Evolutionary conservation across 305 asterid species (phyloP).

Genomic region (Solanum hybrid): DNA sequence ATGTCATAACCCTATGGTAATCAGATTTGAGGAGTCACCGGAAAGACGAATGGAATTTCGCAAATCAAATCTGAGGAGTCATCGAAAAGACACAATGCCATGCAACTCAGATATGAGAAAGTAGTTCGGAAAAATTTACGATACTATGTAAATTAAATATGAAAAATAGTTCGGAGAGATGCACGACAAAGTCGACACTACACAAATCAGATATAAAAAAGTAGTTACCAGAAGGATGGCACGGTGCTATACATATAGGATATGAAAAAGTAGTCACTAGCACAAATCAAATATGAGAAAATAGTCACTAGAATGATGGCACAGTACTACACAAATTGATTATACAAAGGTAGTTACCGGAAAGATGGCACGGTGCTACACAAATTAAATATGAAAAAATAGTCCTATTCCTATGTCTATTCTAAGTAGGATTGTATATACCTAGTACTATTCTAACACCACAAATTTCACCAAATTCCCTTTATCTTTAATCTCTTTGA

Average conservation of each 20-base stretch:
- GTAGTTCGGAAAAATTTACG: not conserved
- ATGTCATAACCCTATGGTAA: not conserved
- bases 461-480: not conserved
- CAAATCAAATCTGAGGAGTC: not conserved
- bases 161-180: not conserved
- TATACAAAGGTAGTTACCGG: not conserved
- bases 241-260: not conserved
- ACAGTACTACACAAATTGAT: not conserved
- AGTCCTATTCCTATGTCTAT: no score
- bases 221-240: not conserved
- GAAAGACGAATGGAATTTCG: not conserved
- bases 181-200: not conserved
- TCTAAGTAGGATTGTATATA: not conserved
- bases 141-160: not conserved
- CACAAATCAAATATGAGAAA: not conserved
- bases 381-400: no score
- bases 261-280: no score
- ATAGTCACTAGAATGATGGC: not conserved
- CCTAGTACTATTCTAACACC: not conserved
- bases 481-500: not conserved
- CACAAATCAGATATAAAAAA: not conserved
- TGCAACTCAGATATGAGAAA: not conserved
- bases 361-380: not conserved
- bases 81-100: not conserved
- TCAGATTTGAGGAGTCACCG: not conserved